Base-by-base conservation (phyloP, 2,329 filamentous ascomycete species). In the Penicillium sp. region DNA sequence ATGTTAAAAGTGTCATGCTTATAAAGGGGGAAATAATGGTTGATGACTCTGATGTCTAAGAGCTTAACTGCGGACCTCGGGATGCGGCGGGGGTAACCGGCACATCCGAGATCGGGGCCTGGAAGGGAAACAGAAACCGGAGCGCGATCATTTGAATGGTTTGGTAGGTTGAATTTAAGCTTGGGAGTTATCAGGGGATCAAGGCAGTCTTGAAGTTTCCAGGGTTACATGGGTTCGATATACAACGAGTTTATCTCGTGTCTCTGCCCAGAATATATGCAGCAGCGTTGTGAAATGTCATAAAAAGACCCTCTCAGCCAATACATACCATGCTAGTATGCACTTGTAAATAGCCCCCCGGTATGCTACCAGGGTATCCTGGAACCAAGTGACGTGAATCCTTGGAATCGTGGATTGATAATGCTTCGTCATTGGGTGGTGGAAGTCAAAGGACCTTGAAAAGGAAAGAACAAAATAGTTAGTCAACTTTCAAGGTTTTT, bases 81-180 rank as follows among this genome's bases (percentile, higher is more conserved):
- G 27, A 46, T 25, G 36, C 35, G 43, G 39, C 30, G 42, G 49
- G 12, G 14, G 19, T 28, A 22, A 43, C 41, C n/a, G 41, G 16
- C 18, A 10, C 25, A 39, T 45, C 50, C 50, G 48, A 57, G 53
- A 54, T 50, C 39, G 34, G 47, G 46, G 19, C 19, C 7, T 22
- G 25, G 41, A 7, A 11, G 34, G 37, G 36, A 9, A 25, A 22
- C 37, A 22, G 30, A 14, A 3, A 28, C 37, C 28, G 37, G 30
- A 42, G 28, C 30, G 18, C 8, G 11, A 10, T n/a, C 28, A 39
- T 34, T 41, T 29, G 4, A 4, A 22, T 28, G 11, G 10, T 29
- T 28, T 28, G 22, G 22, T 25, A 6, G 19, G 22, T 25, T 25
- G 19, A 22, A 22, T 22, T 25, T 25, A 25, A 25, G 22, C 22